Evolutionary conservation across 2,329 filamentous ascomycete genomes (phyloP), one percentile per base, ranked within the genome.

Genomic region (Penicillium corylophilum): DNA sequence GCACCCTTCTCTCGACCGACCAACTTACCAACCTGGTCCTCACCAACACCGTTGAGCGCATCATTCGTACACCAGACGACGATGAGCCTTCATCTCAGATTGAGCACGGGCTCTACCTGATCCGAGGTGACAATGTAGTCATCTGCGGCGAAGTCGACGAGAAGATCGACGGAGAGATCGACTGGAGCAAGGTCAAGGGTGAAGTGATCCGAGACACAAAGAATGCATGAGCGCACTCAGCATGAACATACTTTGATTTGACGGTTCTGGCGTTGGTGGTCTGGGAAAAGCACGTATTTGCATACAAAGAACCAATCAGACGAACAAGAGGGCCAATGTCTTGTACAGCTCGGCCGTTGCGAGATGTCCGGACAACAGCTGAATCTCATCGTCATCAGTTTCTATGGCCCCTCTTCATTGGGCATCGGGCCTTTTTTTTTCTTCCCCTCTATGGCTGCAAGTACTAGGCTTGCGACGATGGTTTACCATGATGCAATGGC

Each of bases 61-160:
- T 96, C 56, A 96, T 99, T 64, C 88, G 90, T 57, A 87, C 88
- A 1, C 82, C 83, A 39, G 92, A 96, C 67, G 90, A 96, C 66
- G 82, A 84, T 36, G 90, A 95, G 63, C 83, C 87, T 0, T 95
- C 88, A 39, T 83, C 86, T 52, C 85, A 94, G 68, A 86, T 94
- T 16, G 85, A 88, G 4, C 84, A 96, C 56, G 94, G 94, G 1
- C 76, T 97, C 5, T 97, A 96, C 71, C 81, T 99, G 51, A 89
- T 99, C 51, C 83, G 94, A 54, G 94, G 94, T 46, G 94, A 99
- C 71, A 96, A 95, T 67, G 93, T 99, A 43, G 92, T 91, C 56
- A 81, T 95, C 15, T 89, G 94, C 51, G 94, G 94, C 2, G 78
- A 95, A 51, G 86, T 99, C 28, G 91, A 99, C 71, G 92, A 96